Evolutionary conservation across 2,329 filamentous ascomycete genomes (phyloP), one percentile per base, ranked within the genome.

Genomic region (Gnomoniopsis smithogilvyi): DNA sequence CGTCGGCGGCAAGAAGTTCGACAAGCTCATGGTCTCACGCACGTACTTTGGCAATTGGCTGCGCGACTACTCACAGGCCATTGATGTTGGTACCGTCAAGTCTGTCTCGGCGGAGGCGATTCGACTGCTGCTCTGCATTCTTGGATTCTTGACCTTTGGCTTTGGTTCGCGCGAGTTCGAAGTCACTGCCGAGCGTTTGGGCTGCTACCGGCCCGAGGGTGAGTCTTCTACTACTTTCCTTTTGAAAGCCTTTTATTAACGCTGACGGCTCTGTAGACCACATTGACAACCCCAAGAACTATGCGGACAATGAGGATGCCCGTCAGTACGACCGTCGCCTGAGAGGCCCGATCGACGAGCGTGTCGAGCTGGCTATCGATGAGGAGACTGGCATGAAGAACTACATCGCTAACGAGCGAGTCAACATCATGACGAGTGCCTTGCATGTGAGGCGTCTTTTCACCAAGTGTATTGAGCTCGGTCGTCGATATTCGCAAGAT

Each of bases 1-100:
- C 66, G 73, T 80, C 62, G 78, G 78, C 65, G 78, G 79, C 55
- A 92, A 93, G 79, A 96, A 93, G 69, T 96, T 96, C 76, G 86
- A 84, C 78, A 95, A 95, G 78, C 84, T 96, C 69, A 89, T 88
- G 70, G 90, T 96, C 63, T 90, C 93, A 64, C 86, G 92, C 62
- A 90, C 96, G 64, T 97, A 97, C 78, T 97, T 97, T 77, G 93
- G 93, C 64, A 97, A 96, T 78, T 96, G 93, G 93, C 84, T 96
- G 36, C 85, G 83, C 61, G 93, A 97, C 75, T 97, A 97, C 75
- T 95, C 90, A 55, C 93, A 97, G 74, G 93, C 92, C 62, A 90
- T 96, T 67, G 93, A 97, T 73, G 91, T 96, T 52, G 93, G 92
- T 62, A 96, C 92, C 3, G 85, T 96, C 75, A 96, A 96, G 78